These are phyloP conservation scores for Trypanosoma mega DNA, from an alignment of 208 protist species.

Conservation along the genomic window DNA sequence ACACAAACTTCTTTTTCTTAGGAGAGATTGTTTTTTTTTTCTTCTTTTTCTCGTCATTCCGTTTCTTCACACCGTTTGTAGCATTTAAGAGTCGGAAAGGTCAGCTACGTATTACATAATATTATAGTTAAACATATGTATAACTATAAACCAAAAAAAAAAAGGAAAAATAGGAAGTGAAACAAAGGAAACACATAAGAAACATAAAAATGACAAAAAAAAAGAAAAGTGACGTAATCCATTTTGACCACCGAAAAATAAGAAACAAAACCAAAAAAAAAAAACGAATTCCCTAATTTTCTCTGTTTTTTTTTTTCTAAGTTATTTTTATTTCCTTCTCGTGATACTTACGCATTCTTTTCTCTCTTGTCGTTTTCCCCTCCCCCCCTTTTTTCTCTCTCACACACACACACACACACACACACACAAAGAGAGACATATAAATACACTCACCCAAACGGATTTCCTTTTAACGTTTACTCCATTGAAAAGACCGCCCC, in stretches of 20 bases:
- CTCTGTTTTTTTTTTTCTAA: neutral
- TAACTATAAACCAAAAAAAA: no score
- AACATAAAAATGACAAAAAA: neutral
- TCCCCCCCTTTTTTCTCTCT: constrained; percentile 1
- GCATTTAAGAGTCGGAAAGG: no score
- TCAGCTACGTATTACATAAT: no score
- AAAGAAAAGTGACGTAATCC: neutral
- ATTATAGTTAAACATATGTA: no score
- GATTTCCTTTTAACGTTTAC: constrained; percentile 25
- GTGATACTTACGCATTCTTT: no score
- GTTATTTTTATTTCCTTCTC: constrained; percentile 1
- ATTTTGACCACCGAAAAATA: neutral
- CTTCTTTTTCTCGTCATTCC: constrained; percentile 2
- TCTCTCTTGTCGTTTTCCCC: neutral
- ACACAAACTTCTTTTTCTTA: no score
- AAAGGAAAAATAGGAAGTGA: neutral
- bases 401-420: neutral
- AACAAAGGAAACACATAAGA: constrained; percentile 5
- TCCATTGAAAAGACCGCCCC: constrained; percentile 84
- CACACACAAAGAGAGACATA: neutral
- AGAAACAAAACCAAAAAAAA: constrained; percentile 19
- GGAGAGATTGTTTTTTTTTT: neutral
- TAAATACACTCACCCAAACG: neutral
- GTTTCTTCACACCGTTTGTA: neutral
- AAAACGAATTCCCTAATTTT: constrained; percentile 9